These are phyloP conservation scores for Penicillium atrosanguineum DNA, from an alignment of 495 filamentous ascomycete species.

Conservation along the genomic window DNA sequence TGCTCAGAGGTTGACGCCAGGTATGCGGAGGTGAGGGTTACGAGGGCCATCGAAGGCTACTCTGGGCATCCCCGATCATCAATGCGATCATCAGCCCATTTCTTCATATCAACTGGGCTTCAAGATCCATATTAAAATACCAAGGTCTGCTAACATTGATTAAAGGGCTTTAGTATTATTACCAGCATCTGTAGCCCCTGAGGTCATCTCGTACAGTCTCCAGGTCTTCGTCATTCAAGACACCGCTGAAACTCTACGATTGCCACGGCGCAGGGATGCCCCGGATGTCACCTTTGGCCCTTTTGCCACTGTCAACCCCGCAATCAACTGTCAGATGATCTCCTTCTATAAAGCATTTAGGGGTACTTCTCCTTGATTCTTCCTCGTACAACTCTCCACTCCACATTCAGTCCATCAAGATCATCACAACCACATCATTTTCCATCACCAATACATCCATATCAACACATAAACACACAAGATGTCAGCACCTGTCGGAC, in stretches of 20 bases:
- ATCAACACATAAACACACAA: constrained; percentile 4
- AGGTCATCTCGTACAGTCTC: not conserved
- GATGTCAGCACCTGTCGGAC: constrained; percentile 28
- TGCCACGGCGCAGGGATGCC: constrained; percentile 16
- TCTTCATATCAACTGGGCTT: not conserved
- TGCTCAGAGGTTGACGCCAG: not conserved
- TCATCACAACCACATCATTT: constrained; percentile 1
- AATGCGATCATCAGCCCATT: constrained; percentile 7
- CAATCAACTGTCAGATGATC: constrained; percentile 27
- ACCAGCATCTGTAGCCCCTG: not conserved
- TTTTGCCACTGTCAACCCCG: constrained; percentile 21
- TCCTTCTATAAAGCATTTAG: constrained; percentile 17
- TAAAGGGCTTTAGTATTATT: not conserved
- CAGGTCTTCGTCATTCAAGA: not conserved
- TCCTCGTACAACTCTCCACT: constrained; percentile 11
- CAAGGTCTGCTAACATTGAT: not conserved
- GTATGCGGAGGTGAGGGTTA: constrained; percentile 4
- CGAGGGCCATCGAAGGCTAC: not conserved
- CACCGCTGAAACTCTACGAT: constrained; percentile 12
- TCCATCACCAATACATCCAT: constrained; percentile 6
- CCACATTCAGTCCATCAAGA: constrained; percentile 3
- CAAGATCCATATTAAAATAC: not conserved
- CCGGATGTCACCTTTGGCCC: constrained; percentile 20
- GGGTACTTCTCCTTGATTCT: not conserved
- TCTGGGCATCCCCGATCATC: constrained; percentile 9